Percentiles rank a stretch among this genome's conserved stretches.
These are phyloP conservation scores for Myxozyma monticola DNA, from an alignment of 805 yeast species.

Conservation along the genomic window DNA sequence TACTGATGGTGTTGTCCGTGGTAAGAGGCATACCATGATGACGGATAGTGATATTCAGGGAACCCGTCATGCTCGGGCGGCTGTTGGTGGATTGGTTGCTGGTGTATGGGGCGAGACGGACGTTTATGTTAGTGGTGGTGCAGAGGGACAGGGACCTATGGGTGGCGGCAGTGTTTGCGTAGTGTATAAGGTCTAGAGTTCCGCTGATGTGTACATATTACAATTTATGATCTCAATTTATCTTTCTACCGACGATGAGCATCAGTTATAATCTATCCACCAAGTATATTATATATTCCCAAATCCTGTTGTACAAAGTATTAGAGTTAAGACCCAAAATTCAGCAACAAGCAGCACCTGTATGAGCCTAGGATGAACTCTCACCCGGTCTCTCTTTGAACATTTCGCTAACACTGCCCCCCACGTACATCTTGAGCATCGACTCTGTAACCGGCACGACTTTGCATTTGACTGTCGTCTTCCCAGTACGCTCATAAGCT, in stretches of 20 bases:
- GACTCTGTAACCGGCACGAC: conserved; percentile 72
- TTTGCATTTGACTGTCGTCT: conserved; percentile 60
- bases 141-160: conserved; percentile 31
- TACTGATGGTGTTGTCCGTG: conserved; percentile 29
- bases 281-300: no score
- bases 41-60: conserved; percentile 31
- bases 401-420: conserved; percentile 42
- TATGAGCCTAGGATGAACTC: no score
- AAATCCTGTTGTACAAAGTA: no score
- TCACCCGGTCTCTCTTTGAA: conserved; percentile 21
- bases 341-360: no score
- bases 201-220: no score
- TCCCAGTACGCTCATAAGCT: conserved; percentile 66
- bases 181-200: conserved; percentile 26
- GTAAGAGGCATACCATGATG: conserved; percentile 30
- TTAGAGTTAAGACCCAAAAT: no score
- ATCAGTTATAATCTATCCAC: no score
- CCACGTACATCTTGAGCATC: conserved; percentile 68
- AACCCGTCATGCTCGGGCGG: conserved; percentile 31
- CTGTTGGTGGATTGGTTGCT: conserved; percentile 29
- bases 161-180: conserved; percentile 32
- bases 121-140: conserved; percentile 29
- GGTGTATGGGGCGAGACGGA: conserved; percentile 31
- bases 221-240: no score
- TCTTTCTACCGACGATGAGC: no score